Evolutionary conservation across 129 eudicot species (phyloP).

Genomic region (Tanacetum coccineum): DNA sequence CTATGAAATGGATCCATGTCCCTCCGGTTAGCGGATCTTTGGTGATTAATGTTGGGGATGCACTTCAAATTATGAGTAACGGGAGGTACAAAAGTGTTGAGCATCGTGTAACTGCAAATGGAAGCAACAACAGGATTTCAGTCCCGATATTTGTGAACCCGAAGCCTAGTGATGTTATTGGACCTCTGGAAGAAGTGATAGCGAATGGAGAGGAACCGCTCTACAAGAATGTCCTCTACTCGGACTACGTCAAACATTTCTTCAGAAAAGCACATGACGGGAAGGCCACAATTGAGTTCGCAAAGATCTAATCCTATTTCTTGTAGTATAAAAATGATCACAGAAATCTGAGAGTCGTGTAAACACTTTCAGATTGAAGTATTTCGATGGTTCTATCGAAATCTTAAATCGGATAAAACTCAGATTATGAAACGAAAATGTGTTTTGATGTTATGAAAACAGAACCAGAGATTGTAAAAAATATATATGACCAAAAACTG

Average conservation of each 20-base stretch:
- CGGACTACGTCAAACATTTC: conserved; percentile 45
- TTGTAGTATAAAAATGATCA: too few species aligned
- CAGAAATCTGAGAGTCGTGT: too few species aligned
- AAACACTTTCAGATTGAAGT: too few species aligned
- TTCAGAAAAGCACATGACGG: conserved; percentile 48
- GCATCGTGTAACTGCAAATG: conserved; percentile 50
- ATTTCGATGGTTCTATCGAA: too few species aligned
- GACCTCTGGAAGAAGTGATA: conserved; percentile 39
- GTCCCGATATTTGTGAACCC: conserved; percentile 54
- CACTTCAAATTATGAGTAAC: conserved; percentile 61
- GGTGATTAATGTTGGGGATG: conserved; percentile 52
- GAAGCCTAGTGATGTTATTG: conserved; percentile 30
- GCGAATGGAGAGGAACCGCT: conserved; percentile 27
- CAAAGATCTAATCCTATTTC: conserved; percentile 25
- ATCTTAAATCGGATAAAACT: too few species aligned
- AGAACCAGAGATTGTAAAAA: too few species aligned
- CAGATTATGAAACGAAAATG: too few species aligned
- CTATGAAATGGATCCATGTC: conserved; percentile 48
- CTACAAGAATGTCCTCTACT: conserved; percentile 36
- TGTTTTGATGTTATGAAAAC: too few species aligned
- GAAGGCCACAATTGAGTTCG: conserved; percentile 41
- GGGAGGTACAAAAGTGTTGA: conserved; percentile 51
- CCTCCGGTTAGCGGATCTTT: conserved; percentile 41
- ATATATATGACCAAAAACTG: too few species aligned
- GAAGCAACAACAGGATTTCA: conserved; percentile 39